Evolutionary conservation across 768 basidiomycete species (phyloP), one percentile per base, ranked within the genome.

Genomic region (Sarcomyxa edulis): DNA sequence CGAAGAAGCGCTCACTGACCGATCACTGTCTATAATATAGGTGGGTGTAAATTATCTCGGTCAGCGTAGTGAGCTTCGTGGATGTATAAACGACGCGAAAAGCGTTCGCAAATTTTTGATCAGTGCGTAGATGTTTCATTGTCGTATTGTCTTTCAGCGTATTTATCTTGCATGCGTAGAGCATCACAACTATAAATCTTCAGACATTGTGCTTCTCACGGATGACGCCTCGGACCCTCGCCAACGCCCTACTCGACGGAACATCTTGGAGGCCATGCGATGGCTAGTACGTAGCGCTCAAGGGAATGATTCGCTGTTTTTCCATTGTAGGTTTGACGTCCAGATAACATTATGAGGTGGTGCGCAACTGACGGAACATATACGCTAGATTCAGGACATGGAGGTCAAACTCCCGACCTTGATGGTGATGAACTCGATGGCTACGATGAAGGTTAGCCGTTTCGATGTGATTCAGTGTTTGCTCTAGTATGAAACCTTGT

Each of bases 371-470:
- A n/a, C n/a, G n/a, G n/a, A n/a, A n/a, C n/a, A n/a, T n/a, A n/a
- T n/a, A n/a, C n/a, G n/a, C n/a, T 38, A 87, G 85, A 90, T 60
- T 95, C 93, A 1, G 95, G 94, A 1, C 94, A 97, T 51, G 95
- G 96, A n/a, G 95, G 93, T 7, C 93, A 94, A 53, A 81, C 83
- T 3, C 69, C 68, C 37, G 92, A 96, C 58, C 44, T 61, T 1
- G 72, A 88, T 47, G 87, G 86, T 3, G 88, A 90, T 48, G 83
- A 94, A 59, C 61, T 68, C 0, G 84, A 88, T 49, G 92, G 91
- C 6, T 74, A 65, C 38, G 89, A 93, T 45, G 89, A 92, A 70
- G 77, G 81, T 80, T 40, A n/a, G n/a, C n/a, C n/a, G n/a, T n/a
- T n/a, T n/a, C n/a, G n/a, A n/a, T n/a, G n/a, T n/a, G n/a, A n/a